Evolutionary conservation across 1,139 yeast species (phyloP), one percentile per base, ranked within the genome.

Genomic region (Wickerhamomyces sp.): DNA sequence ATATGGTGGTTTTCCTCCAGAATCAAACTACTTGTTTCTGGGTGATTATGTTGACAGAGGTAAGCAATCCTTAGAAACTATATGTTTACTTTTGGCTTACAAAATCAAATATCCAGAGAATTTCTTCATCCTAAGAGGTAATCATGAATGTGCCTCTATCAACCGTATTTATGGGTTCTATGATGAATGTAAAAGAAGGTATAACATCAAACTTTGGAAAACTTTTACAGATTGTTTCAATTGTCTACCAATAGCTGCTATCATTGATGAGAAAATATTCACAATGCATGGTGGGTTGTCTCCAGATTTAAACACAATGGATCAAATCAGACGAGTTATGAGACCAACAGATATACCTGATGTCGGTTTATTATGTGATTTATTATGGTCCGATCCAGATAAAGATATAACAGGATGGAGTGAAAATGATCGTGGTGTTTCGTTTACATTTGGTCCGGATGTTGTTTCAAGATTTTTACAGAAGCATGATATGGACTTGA

Each of bases 41-140:
- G 99, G 99, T 53, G 99, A 91, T 71, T 91, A 91, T 64, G 99
- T 91, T 56, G 99, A 91, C 73, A 84, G 99, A 76, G 99, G 99
- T 61, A 91, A 90, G 67, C 98, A 91, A 72, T 87, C 96, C 34
- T 73, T 91, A 58, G 98, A 91, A 69, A 91, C 98, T 15, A 91
- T 91, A 62, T 90, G 97, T 67, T 73, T 91, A 55, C 74, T 91
- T 60, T 78, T 91, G 65, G 97, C 97, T 44, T 91, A 93, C 73
- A 91, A 91, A 72, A 93, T 91, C 69, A 93, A 91, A 73, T 91
- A 91, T 66, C 98, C 98, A 40, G 98, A 93, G 68, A 93, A 93
- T 72, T 91, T 93, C 66, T 93, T 93, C 72, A 86, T 88, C 61
- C 75, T 88, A 56, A 81, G 98, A 73, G 98, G 98, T 55, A 91